phyloP scores from a whole-genome alignment of 2,329 filamentous ascomycete species.

The Neodidymelliopsis sp. region DNA sequence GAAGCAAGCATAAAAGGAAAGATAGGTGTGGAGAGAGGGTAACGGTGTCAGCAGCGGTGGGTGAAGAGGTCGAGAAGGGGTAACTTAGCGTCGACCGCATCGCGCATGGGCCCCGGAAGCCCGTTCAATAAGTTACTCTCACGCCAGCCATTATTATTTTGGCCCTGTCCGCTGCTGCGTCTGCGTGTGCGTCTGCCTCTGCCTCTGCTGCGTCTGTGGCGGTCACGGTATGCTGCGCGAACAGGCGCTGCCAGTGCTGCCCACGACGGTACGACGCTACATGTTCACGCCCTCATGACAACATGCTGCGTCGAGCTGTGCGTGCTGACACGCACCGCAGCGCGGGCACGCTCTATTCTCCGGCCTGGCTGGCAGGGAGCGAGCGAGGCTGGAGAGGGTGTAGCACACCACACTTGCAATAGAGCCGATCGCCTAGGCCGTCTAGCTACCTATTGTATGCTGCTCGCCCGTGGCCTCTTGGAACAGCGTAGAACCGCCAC shows the following conservation, averaged over 20 bases:
- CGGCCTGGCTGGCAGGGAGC: slow-evolving; percentile 12
- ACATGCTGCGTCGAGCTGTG: not conserved
- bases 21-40: slow-evolving; percentile 47
- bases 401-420: slow-evolving; percentile 20
- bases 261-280: not conserved
- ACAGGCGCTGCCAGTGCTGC: slow-evolving; percentile 3
- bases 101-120: slow-evolving; percentile 17
- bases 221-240: not conserved
- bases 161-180: slow-evolving; percentile 5
- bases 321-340: slow-evolving; percentile 6
- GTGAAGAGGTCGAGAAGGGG: slow-evolving; percentile 34
- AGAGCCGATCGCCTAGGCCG: slow-evolving; percentile 26
- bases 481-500: slow-evolving; percentile 7
- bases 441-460: slow-evolving; percentile 2
- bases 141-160: slow-evolving; percentile 20
- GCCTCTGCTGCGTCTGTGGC: not conserved
- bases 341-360: not conserved
- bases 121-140: slow-evolving; percentile 20
- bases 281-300: not conserved
- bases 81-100: slow-evolving; percentile 19
- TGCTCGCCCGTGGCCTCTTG: slow-evolving; percentile 12
- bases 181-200: not conserved
- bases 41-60: slow-evolving; percentile 32
- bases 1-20: slow-evolving; percentile 42
- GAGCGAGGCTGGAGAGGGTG: slow-evolving; percentile 15